phyloP scores from a whole-genome alignment of 345 rosid genomes.

The Camelina neglecta region DNA sequence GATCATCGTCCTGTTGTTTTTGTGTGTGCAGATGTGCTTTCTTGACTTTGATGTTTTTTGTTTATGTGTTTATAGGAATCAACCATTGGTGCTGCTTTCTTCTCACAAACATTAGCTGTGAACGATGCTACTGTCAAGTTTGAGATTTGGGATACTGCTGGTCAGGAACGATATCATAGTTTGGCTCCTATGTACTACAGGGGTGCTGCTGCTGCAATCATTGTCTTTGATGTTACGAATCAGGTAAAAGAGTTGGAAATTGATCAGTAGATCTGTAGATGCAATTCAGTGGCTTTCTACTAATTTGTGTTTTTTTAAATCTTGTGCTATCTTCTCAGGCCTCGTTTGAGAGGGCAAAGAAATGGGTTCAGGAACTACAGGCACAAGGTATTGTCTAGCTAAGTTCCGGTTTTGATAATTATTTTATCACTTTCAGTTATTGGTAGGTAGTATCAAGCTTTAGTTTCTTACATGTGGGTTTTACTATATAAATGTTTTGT shows the following conservation, averaged over 20 bases:
- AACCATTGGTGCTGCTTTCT: constrained; percentile 96
- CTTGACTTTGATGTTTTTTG: constrained; percentile 21
- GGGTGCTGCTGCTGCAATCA: constrained; percentile 95
- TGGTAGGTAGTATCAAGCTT: background rate
- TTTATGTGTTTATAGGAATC: constrained; percentile 68
- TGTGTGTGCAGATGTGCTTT: background rate
- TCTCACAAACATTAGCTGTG: constrained; percentile 94
- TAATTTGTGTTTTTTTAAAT: background rate
- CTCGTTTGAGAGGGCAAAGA: constrained; percentile 94
- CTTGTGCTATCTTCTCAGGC: constrained; percentile 50
- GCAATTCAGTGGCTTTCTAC: constrained; percentile 14
- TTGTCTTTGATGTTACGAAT: constrained; percentile 89
- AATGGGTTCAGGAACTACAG: constrained; percentile 98
- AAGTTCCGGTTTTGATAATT: background rate
- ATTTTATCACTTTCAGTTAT: background rate
- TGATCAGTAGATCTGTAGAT: constrained; percentile 8
- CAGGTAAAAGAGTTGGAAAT: constrained; percentile 47
- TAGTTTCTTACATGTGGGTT: background rate
- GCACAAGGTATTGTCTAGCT: constrained; percentile 73
- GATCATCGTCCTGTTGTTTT: background rate
- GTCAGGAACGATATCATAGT: constrained; percentile 97
- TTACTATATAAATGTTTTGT: background rate
- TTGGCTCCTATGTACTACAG: constrained; percentile 99
- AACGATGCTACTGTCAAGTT: constrained; percentile 93
- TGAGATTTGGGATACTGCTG: constrained; percentile 99